Evolutionary conservation across 768 basidiomycete genomes (phyloP).

Genomic region (Holtermannia corniformis): DNA sequence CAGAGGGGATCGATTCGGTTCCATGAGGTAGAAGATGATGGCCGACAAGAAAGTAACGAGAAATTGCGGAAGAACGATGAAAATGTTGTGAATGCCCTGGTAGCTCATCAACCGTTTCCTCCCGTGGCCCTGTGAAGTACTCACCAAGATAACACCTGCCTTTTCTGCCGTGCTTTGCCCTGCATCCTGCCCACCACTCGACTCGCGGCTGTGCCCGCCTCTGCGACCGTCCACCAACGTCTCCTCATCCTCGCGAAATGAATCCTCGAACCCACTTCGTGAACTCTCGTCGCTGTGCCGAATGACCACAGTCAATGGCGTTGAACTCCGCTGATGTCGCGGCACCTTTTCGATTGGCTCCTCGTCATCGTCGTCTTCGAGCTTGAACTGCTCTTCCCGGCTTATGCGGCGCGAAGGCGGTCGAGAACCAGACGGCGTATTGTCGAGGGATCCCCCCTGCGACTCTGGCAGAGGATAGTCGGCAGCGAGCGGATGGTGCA

Average conservation of each 20-base stretch:
- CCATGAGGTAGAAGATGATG: constrained; percentile 75
- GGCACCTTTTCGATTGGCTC: not conserved
- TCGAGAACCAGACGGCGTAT: not conserved
- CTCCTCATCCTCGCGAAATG: constrained; percentile 26
- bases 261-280: not conserved
- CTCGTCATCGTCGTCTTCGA: not conserved
- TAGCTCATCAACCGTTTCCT: too few relatives aligned
- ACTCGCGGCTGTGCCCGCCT: too few relatives aligned
- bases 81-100: constrained; percentile 96
- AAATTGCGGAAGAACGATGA: constrained; percentile 88
- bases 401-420: not conserved
- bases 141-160: constrained; percentile 75
- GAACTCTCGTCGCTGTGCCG: not conserved
- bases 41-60: constrained; percentile 78
- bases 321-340: not conserved
- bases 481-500: constrained; percentile 20
- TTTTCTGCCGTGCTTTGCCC: constrained; percentile 51
- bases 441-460: not conserved
- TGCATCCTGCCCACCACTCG: constrained; percentile 20
- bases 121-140: constrained; percentile 28
- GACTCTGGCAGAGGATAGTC: not conserved
- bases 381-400: not conserved
- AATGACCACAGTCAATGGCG: not conserved
- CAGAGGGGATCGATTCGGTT: constrained; percentile 46
- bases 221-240: constrained; percentile 32